Evolutionary conservation across 768 basidiomycete species (phyloP).

Genomic region (Saitozyma podzolica): DNA sequence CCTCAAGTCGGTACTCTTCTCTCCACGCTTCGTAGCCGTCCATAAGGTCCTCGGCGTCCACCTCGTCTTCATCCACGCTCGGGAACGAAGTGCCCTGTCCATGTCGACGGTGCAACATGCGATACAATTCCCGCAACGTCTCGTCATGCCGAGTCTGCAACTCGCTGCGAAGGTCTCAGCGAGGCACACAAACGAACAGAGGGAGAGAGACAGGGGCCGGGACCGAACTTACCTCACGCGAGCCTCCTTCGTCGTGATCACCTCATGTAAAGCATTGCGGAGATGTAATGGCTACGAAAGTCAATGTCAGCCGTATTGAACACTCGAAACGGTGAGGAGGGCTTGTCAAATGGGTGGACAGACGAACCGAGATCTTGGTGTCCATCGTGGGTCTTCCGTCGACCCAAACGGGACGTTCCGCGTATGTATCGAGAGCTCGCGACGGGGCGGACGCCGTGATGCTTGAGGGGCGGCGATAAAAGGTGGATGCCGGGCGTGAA

Average conservation of each 20-base stretch:
- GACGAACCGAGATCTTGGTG: no score
- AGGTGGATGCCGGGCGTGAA: no score
- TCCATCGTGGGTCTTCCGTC: no score
- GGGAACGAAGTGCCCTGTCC: constrained; percentile 21
- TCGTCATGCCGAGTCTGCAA: constrained; percentile 20
- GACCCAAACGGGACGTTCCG: no score
- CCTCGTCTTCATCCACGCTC: constrained; percentile 25
- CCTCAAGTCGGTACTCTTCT: constrained; percentile 37
- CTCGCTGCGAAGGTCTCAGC: no score
- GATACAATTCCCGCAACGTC: constrained; percentile 23
- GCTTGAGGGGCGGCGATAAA: no score
- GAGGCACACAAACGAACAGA: no score
- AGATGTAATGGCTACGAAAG: constrained; percentile 17
- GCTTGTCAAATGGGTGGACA: no score
- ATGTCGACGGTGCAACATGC: constrained; percentile 18
- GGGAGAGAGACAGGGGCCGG: no score
- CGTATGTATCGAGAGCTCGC: no score
- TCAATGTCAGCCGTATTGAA: neutral
- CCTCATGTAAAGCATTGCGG: constrained; percentile 25
- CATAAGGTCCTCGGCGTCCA: constrained; percentile 11
- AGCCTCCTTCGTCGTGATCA: constrained; percentile 13
- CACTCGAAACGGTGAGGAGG: no score
- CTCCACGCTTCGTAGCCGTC: constrained; percentile 32
- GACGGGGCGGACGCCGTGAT: no score
- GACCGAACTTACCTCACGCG: constrained; percentile 21